A percentile compares a stretch with the other conserved stretches of the same genome.
phyloP scores from a whole-genome alignment of 2,329 filamentous ascomycete genomes.

The Fusarium sp. region DNA sequence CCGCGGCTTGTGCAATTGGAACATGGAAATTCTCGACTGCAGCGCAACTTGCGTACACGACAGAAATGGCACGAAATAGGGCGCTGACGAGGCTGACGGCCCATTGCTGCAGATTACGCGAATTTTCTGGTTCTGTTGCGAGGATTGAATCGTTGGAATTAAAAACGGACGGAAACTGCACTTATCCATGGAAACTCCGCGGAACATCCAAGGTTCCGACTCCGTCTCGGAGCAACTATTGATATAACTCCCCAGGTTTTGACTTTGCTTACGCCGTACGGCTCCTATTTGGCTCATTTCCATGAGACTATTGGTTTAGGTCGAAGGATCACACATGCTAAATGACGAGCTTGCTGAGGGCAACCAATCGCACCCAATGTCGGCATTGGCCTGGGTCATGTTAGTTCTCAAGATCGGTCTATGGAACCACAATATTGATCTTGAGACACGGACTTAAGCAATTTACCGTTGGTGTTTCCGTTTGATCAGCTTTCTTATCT shows the following conservation, averaged over 20 bases:
- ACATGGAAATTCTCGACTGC: constrained; percentile 55
- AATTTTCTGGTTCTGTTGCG: constrained; percentile 11
- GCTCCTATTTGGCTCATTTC: background rate
- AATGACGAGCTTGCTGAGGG: constrained; percentile 1
- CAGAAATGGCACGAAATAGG: constrained; percentile 55
- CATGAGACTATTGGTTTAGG: constrained; percentile 12
- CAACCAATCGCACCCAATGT: constrained; percentile 6
- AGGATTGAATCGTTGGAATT: constrained; percentile 16
- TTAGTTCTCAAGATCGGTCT: constrained; percentile 7
- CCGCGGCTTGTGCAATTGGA: constrained; percentile 55
- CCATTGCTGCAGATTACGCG: constrained; percentile 41
- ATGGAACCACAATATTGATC: background rate
- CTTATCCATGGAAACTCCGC: constrained; percentile 43
- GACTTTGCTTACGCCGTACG: constrained; percentile 2
- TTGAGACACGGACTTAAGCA: constrained; percentile 33
- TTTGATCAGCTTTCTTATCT: constrained; percentile 7
- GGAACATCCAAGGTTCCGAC: constrained; percentile 39
- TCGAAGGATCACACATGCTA: constrained; percentile 3
- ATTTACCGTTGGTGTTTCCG: constrained; percentile 17
- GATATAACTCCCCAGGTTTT: constrained; percentile 1
- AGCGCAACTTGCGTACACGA: constrained; percentile 54
- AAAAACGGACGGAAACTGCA: constrained; percentile 22
- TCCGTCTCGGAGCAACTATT: constrained; percentile 17
- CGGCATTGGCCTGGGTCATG: constrained; percentile 8
- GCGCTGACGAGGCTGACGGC: constrained; percentile 52